Percentiles rank a stretch among this genome's conserved stretches.
These are phyloP conservation scores for Phytophthora constricta DNA, from an alignment of 352 stramenopile genomes.

Conservation along the genomic window DNA sequence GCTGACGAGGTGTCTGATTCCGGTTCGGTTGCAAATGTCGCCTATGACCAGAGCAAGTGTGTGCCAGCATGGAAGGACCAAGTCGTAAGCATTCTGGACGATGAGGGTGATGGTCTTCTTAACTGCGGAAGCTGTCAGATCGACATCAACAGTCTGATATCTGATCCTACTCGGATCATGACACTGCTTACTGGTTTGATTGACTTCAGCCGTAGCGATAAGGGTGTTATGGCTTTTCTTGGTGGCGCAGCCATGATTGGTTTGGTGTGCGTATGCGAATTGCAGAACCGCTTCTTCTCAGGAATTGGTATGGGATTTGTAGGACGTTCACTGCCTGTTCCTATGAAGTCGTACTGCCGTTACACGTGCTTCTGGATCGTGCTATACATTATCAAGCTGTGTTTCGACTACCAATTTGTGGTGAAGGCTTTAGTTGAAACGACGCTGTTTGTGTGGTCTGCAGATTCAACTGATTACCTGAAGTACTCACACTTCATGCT, in stretches of 20 bases:
- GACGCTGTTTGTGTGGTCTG: slow-evolving; percentile 85
- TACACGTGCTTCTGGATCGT: slow-evolving; percentile 88
- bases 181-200: slow-evolving; percentile 66
- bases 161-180: slow-evolving; percentile 50
- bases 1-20: slow-evolving; percentile 46
- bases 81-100: slow-evolving; percentile 60
- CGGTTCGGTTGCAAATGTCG: slow-evolving; percentile 27
- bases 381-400: slow-evolving; percentile 78
- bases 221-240: slow-evolving; percentile 38
- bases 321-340: slow-evolving; percentile 76
- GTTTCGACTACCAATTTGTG: slow-evolving; percentile 89
- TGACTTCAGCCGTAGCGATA: slow-evolving; percentile 40
- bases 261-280: slow-evolving; percentile 67
- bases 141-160: slow-evolving; percentile 71
- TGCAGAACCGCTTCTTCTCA: slow-evolving; percentile 76
- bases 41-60: slow-evolving; percentile 70
- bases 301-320: slow-evolving; percentile 81
- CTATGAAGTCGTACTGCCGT: slow-evolving; percentile 74
- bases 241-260: slow-evolving; percentile 68
- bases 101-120: slow-evolving; percentile 54
- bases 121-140: slow-evolving; percentile 81
- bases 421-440: slow-evolving; percentile 84
- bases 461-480: slow-evolving; percentile 68
- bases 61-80: slow-evolving; percentile 51
- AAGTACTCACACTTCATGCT: slow-evolving; percentile 88